Evolutionary conservation across 192 early-diverging fungal species (phyloP).

Genomic region (Podila minutissima): DNA sequence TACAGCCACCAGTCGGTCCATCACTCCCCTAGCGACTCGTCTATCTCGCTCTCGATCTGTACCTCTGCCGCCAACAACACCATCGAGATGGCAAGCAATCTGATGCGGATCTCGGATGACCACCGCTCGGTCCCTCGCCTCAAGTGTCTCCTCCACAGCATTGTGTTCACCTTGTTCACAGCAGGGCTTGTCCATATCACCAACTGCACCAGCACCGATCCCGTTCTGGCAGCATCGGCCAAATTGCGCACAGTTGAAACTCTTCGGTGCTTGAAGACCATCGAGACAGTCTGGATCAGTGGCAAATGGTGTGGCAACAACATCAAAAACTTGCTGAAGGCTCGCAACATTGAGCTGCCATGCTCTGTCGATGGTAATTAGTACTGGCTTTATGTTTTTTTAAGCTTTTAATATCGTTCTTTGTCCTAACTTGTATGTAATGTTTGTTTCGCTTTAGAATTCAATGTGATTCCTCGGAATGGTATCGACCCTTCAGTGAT

Average conservation of each 20-base stretch:
- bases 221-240: slow-evolving; percentile 43
- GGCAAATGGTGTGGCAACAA: slow-evolving; percentile 48
- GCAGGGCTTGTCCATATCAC: slow-evolving; percentile 53
- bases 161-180: slow-evolving; percentile 52
- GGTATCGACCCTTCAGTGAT: slow-evolving; percentile 7
- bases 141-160: slow-evolving; percentile 28
- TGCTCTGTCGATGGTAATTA: slow-evolving; percentile 44
- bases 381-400: not conserved
- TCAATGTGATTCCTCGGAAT: slow-evolving; percentile 29
- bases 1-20: slow-evolving; percentile 49
- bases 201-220: slow-evolving; percentile 45
- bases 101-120: slow-evolving; percentile 39
- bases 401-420: not conserved
- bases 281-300: slow-evolving; percentile 45
- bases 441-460: slow-evolving; percentile 13
- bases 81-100: slow-evolving; percentile 50
- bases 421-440: not conserved
- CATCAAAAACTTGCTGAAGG: slow-evolving; percentile 38
- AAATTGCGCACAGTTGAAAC: slow-evolving; percentile 49
- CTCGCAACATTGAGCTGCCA: slow-evolving; percentile 42
- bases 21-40: slow-evolving; percentile 19
- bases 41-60: slow-evolving; percentile 50
- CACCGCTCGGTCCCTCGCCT: slow-evolving; percentile 27
- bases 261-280: slow-evolving; percentile 33
- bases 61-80: slow-evolving; percentile 53